Percentiles rank a stretch among this genome's conserved stretches.
Evolutionary conservation across 2,329 filamentous ascomycete species (phyloP).

Genomic region (Pyrenophora teres): DNA sequence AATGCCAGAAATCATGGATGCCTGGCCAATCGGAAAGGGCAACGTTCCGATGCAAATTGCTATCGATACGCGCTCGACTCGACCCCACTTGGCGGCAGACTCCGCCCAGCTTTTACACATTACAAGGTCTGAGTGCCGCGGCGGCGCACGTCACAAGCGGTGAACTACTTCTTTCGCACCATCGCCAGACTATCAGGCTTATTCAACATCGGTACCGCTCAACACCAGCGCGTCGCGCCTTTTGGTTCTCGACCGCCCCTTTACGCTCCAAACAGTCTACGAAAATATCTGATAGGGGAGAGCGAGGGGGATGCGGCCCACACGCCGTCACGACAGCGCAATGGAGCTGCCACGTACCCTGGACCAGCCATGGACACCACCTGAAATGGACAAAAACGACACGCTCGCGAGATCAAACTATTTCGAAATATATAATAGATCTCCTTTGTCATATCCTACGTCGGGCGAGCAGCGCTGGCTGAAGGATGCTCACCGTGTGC

Average conservation of each 20-base stretch:
- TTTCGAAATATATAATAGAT: constrained; percentile 27
- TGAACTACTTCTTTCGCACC: constrained; percentile 2
- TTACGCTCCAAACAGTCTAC: neutral
- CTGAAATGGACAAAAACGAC: constrained; percentile 27
- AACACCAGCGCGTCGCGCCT: constrained; percentile 1
- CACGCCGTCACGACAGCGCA: constrained; percentile 17
- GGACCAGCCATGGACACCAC: constrained; percentile 40
- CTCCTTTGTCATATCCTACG: constrained; percentile 14
- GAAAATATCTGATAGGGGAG: constrained; percentile 6
- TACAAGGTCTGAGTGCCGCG: constrained; percentile 1
- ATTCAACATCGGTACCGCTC: constrained; percentile 1
- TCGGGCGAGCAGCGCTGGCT: constrained; percentile 16
- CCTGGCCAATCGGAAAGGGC: constrained; percentile 22
- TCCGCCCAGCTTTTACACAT: constrained; percentile 1
- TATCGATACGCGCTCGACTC: constrained; percentile 7
- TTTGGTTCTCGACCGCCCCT: neutral
- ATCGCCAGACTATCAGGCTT: constrained; percentile 1
- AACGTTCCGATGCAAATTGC: constrained; percentile 9
- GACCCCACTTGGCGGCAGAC: constrained; percentile 3
- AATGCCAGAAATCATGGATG: constrained; percentile 18
- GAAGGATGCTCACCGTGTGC: neutral
- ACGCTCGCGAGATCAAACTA: constrained; percentile 20
- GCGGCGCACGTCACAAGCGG: constrained; percentile 10
- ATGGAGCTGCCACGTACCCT: constrained; percentile 29
- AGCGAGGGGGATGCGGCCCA: constrained; percentile 20